A percentile compares a stretch with the other conserved stretches of the same genome.
Conservation (phyloP, 2,329 filamentous ascomycete species). For the Diaporthe vaccinii region DNA sequence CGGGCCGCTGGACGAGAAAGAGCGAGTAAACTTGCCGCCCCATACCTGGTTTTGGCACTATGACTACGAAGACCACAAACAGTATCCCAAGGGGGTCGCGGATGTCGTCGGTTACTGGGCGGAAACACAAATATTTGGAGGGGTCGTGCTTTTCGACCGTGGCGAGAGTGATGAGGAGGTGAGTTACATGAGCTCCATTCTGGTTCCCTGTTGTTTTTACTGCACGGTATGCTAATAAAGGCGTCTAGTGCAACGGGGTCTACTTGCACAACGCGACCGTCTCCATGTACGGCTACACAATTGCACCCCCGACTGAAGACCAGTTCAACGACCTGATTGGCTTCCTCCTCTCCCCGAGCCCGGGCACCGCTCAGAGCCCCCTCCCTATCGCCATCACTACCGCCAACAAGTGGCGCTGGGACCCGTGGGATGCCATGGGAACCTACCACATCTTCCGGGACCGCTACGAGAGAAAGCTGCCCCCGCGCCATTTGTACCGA, state of each 20-base stretch:
- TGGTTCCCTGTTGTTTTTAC: too few relatives aligned
- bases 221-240: not conserved
- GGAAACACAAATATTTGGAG: constrained; percentile 4
- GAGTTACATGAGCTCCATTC: not conserved
- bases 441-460: not conserved
- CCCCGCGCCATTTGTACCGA: not conserved
- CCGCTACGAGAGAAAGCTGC: not conserved
- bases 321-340: not conserved
- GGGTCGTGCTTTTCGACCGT: constrained; percentile 4
- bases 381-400: not conserved
- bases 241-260: not conserved
- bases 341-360: not conserved
- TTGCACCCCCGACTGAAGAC: not conserved
- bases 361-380: too few relatives aligned
- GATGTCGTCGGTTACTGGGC: not conserved
- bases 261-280: not conserved
- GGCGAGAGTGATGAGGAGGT: constrained; percentile 2
- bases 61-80: not conserved
- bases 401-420: not conserved
- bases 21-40: not conserved
- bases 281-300: not conserved
- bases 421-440: not conserved
- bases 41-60: not conserved
- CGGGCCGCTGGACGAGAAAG: not conserved
- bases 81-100: not conserved